A percentile compares a stretch with the other conserved stretches of the same genome.
phyloP scores from a whole-genome alignment of 441 rosid species.

The Corymbia citriodora region DNA sequence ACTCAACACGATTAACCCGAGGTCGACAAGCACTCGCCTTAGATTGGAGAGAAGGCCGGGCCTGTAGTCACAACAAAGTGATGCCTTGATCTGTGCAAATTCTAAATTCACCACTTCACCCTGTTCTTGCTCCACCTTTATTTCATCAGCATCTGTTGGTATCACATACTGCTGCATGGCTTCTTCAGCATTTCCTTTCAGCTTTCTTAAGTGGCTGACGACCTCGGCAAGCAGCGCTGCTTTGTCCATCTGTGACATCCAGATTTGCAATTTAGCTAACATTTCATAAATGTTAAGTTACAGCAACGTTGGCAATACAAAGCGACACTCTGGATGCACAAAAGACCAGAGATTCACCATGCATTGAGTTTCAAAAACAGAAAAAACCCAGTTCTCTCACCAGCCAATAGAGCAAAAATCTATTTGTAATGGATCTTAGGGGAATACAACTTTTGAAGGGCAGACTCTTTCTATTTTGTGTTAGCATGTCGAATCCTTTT shows the following conservation, averaged over 20 bases:
- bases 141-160: constrained; percentile 40
- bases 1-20: constrained; percentile 19
- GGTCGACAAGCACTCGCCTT: constrained; percentile 29
- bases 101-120: constrained; percentile 6
- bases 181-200: constrained; percentile 26
- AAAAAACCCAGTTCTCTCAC: not conserved
- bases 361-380: not conserved
- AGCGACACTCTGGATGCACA: not conserved
- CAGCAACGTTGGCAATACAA: not conserved
- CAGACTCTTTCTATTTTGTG: not conserved
- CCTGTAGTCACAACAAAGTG: constrained; percentile 38
- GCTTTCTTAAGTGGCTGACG: constrained; percentile 26
- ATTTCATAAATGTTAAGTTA: not conserved
- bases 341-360: not conserved
- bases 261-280: constrained; percentile 1
- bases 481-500: not conserved
- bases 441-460: not conserved
- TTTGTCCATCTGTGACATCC: constrained; percentile 47
- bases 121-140: constrained; percentile 26
- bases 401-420: not conserved
- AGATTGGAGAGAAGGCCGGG: constrained; percentile 39
- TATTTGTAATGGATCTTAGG: not conserved
- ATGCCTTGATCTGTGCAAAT: constrained; percentile 20
- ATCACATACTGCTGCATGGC: constrained; percentile 28
- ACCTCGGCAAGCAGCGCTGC: constrained; percentile 50